Evolutionary conservation across 345 rosid species (phyloP).

Genomic region (Anastatica hierochuntica): DNA sequence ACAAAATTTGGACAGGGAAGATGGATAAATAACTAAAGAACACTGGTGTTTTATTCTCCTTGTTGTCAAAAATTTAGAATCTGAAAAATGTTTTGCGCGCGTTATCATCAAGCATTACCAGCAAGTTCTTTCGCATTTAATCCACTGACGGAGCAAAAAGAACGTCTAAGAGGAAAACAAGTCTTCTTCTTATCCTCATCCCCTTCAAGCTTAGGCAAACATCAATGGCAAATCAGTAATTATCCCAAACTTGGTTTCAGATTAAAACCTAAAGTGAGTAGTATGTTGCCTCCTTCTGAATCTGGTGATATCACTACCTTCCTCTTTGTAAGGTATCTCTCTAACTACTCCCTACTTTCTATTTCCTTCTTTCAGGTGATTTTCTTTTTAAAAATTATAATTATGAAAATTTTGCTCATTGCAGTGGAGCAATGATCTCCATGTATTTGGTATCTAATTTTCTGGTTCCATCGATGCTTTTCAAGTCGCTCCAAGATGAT

Average conservation of each 20-base stretch:
- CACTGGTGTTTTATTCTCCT: no score
- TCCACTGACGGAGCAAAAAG: no score
- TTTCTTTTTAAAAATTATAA: no score
- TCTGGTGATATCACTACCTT: constrained; percentile 26
- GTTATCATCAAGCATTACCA: constrained; percentile 5
- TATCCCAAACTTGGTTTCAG: background rate
- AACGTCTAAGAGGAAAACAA: constrained; percentile 5
- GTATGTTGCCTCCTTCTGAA: constrained; percentile 25
- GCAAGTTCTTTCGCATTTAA: no score
- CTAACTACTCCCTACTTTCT: background rate
- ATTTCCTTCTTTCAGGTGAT: background rate
- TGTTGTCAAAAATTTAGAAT: no score
- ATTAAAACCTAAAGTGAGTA: constrained; percentile 8
- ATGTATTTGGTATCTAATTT: constrained; percentile 26
- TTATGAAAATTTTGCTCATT: no score
- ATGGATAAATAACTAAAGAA: no score
- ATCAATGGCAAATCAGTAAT: constrained; percentile 12
- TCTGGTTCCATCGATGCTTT: constrained; percentile 17
- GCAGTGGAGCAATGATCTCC: constrained; percentile 14
- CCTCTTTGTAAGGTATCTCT: constrained; percentile 19
- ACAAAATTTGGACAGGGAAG: no score
- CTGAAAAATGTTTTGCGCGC: constrained; percentile 13
- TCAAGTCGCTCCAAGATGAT: constrained; percentile 19
- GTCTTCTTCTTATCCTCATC: background rate
- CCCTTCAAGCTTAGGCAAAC: constrained; percentile 1